These are phyloP conservation scores for Fraxinus sp. DNA, from an alignment of 305 asterid genomes.

Conservation along the genomic window DNA sequence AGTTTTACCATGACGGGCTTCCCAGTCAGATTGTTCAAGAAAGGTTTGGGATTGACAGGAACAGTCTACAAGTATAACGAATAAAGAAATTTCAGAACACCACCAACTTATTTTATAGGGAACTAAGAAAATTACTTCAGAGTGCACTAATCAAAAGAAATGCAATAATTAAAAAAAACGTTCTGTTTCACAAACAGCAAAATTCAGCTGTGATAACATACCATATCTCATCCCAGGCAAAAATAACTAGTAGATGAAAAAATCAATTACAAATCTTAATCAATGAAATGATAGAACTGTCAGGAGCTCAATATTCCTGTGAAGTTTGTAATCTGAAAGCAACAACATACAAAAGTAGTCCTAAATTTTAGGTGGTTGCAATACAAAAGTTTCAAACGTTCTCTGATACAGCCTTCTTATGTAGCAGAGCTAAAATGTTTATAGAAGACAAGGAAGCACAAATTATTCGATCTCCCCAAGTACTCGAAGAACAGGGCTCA, in stretches of 20 bases:
- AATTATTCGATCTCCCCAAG: neutral
- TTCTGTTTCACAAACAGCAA: neutral
- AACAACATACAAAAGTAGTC: neutral
- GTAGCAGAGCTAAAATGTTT: neutral
- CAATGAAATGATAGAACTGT: neutral
- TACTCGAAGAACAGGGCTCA: neutral
- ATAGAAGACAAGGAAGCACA: neutral
- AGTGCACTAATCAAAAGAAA: neutral
- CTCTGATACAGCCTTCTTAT: neutral
- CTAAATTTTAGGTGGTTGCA: neutral
- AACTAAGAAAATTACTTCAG: neutral
- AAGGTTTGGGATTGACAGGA: slow-evolving; percentile 89
- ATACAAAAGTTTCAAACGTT: neutral
- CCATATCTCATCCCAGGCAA: neutral
- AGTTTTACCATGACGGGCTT: slow-evolving; percentile 78
- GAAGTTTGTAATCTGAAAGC: neutral
- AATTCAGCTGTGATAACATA: neutral
- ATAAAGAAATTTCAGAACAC: slow-evolving; percentile 11
- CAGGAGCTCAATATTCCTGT: neutral
- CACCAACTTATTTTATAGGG: neutral
- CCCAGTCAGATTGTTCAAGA: slow-evolving; percentile 84
- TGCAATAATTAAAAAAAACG: neutral
- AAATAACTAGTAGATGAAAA: neutral
- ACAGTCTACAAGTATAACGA: slow-evolving; percentile 52
- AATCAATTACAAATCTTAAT: neutral